phyloP scores from a whole-genome alignment of 2,329 filamentous ascomycete species.

The Sporothrix globosa region DNA sequence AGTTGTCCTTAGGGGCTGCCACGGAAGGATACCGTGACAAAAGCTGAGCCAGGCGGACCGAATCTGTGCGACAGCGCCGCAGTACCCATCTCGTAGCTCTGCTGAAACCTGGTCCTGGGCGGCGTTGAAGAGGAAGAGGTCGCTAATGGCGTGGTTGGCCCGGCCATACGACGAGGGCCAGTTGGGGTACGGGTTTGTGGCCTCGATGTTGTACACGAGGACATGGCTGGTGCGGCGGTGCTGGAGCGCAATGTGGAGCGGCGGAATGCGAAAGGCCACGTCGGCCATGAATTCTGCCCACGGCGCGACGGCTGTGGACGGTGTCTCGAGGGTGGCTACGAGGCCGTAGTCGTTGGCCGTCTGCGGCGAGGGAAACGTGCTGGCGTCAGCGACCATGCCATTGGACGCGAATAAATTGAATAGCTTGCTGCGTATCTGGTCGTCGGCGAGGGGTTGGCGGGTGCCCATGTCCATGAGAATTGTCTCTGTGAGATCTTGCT shows the following conservation, averaged over 20 bases:
- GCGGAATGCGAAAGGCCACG: background rate
- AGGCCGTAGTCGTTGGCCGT: background rate
- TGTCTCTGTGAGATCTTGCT: too few relatives aligned
- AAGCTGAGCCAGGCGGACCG: background rate
- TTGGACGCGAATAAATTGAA: background rate
- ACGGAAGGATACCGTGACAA: background rate
- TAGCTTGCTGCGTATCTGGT: too few relatives aligned
- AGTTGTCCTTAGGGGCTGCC: background rate
- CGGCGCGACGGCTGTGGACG: background rate
- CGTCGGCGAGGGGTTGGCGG: too few relatives aligned
- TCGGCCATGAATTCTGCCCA: background rate
- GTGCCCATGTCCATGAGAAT: too few relatives aligned
- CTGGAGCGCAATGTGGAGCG: background rate
- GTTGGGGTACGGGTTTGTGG: background rate
- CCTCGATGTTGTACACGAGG: slow-evolving; percentile 4
- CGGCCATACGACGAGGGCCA: background rate
- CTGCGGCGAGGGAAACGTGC: background rate
- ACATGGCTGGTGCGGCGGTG: background rate
- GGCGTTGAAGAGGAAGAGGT: background rate
- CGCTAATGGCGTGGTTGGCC: slow-evolving; percentile 5
- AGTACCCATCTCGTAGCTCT: background rate
- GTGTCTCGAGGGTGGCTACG: background rate
- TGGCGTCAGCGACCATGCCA: background rate
- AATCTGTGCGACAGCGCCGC: background rate
- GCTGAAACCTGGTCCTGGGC: background rate